A percentile compares a stretch with the other conserved stretches of the same genome.
Conservation (phyloP, 768 basidiomycete genomes). For the Lactarius indigo region DNA sequence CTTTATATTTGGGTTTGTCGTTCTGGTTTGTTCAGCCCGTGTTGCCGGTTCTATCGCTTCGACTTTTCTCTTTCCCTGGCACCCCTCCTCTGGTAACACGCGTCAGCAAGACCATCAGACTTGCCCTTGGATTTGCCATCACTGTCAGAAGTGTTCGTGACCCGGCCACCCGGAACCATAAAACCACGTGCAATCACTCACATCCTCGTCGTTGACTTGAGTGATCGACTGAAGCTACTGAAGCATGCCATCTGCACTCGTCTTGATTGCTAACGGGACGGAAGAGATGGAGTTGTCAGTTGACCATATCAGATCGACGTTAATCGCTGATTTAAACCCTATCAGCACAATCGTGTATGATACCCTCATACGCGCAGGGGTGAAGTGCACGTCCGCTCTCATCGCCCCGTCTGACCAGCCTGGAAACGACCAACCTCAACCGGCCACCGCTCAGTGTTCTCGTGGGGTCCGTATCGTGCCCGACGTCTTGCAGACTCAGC, state of each 20-base stretch:
- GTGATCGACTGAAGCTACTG: neutral
- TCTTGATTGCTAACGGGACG: slow-evolving; percentile 77
- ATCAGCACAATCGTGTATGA: slow-evolving; percentile 76
- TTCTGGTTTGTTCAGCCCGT: too few relatives aligned
- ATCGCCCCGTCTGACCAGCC: slow-evolving; percentile 33
- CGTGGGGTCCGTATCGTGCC: slow-evolving; percentile 23
- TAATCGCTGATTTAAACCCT: neutral
- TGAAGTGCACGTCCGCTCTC: slow-evolving; percentile 63
- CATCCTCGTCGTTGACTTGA: too few relatives aligned
- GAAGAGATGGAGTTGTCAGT: slow-evolving; percentile 88
- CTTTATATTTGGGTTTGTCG: too few relatives aligned
- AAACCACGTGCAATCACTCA: too few relatives aligned
- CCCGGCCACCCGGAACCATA: too few relatives aligned
- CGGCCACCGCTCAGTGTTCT: slow-evolving; percentile 8
- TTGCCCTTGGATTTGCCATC: too few relatives aligned
- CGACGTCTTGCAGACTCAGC: slow-evolving; percentile 10
- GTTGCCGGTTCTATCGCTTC: too few relatives aligned
- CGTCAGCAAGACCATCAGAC: too few relatives aligned
- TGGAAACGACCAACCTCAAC: neutral
- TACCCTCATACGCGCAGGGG: slow-evolving; percentile 73
- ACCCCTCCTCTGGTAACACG: too few relatives aligned
- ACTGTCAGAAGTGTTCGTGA: too few relatives aligned
- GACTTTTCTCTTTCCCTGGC: too few relatives aligned
- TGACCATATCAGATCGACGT: neutral
- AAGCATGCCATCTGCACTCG: slow-evolving; percentile 52